Conservation (phyloP, 768 basidiomycete genomes). For the Trichaptum fuscoviolaceum region DNA sequence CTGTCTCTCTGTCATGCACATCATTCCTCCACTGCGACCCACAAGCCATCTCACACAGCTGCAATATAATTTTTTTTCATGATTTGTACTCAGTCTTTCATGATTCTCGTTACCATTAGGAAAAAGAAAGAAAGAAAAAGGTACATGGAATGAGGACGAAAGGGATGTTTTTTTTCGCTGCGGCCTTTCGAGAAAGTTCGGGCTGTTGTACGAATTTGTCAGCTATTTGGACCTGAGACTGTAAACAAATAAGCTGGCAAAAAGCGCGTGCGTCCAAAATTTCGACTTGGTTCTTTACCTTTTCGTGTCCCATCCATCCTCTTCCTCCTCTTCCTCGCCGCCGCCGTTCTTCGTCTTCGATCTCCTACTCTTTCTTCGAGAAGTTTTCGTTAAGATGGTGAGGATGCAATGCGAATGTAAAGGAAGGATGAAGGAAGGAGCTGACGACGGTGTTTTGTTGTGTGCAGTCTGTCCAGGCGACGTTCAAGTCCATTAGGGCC, state of each 20-base stretch:
- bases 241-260: not conserved
- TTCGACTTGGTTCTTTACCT: not conserved
- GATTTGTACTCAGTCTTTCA: not conserved
- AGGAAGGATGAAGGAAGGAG: not conserved
- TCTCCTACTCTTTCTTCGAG: not conserved
- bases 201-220: not conserved
- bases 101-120: no score
- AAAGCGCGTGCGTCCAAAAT: slow-evolving; percentile 1
- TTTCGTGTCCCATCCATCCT: slow-evolving; percentile 1
- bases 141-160: no score
- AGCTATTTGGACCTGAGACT: not conserved
- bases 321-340: not conserved
- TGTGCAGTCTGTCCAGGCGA: slow-evolving; percentile 79
- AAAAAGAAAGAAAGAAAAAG: no score
- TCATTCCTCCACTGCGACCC: not conserved
- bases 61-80: not conserved
- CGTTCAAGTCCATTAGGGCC: slow-evolving; percentile 93
- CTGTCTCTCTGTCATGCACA: not conserved
- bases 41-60: not conserved
- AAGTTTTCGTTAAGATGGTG: not conserved
- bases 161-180: no score
- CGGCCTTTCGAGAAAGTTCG: not conserved
- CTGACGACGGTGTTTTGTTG: not conserved
- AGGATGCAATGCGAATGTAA: no score
- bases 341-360: not conserved